Percentiles rank a stretch among this genome's conserved stretches.
Conservation (phyloP, 306 rosid genomes). For the Carpinus viminea region DNA sequence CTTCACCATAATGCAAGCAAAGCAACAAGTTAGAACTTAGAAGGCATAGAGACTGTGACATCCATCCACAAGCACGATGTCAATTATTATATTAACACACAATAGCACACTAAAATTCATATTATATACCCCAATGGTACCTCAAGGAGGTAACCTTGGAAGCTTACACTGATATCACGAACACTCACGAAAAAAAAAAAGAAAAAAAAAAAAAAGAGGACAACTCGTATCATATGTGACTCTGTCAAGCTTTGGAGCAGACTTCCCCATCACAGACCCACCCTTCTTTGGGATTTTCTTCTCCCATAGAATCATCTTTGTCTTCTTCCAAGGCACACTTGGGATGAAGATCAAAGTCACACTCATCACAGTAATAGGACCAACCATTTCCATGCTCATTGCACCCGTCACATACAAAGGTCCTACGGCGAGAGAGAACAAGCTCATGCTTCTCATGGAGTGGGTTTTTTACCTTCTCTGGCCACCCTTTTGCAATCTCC, state of each 20-base stretch:
- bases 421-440: conserved; percentile 31
- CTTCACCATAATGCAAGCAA: too few species aligned
- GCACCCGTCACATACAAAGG: conserved; percentile 47
- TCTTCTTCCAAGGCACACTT: conserved; percentile 51
- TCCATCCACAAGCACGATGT: not conserved
- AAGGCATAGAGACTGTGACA: not conserved
- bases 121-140: not conserved
- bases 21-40: not conserved
- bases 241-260: conserved; percentile 45
- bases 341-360: conserved; percentile 71
- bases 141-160: not conserved
- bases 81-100: not conserved
- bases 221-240: not conserved
- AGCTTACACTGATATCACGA: not conserved
- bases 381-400: conserved; percentile 37
- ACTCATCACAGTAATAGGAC: conserved; percentile 61
- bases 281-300: conserved; percentile 37
- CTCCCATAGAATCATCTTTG: conserved; percentile 26
- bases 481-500: conserved; percentile 64
- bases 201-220: not conserved
- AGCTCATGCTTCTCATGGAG: conserved; percentile 61
- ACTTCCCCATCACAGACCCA: conserved; percentile 63
- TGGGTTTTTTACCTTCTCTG: conserved; percentile 48
- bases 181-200: too few species aligned
- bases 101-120: not conserved